Conservation (phyloP, 163 green algal genomes). For the Chloromonas sp. region DNA sequence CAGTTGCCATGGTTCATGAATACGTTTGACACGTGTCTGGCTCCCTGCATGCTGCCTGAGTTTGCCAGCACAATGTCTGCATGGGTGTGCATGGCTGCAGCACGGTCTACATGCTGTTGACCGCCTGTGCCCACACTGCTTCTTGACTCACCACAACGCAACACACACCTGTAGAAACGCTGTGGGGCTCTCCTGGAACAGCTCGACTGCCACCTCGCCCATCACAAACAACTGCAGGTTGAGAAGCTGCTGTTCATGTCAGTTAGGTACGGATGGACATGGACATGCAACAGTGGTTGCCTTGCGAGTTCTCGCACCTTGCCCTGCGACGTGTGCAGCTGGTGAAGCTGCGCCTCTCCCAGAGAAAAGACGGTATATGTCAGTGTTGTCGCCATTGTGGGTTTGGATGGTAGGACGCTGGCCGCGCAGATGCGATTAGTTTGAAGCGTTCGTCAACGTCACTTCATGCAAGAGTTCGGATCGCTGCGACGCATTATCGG, state of each 20-base stretch:
- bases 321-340: conserved; percentile 56
- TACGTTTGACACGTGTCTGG: neutral
- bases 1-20: neutral
- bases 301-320: conserved; percentile 36
- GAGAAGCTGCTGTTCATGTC: neutral
- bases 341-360: conserved; percentile 59
- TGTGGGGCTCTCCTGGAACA: conserved; percentile 68
- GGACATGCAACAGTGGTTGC: neutral
- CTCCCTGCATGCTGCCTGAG: neutral
- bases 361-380: conserved; percentile 61
- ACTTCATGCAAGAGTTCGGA: too few species aligned
- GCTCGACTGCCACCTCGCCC: conserved; percentile 63
- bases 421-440: too few species aligned
- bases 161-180: conserved; percentile 51
- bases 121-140: neutral
- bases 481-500: too few species aligned
- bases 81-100: neutral
- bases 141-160: too few species aligned
- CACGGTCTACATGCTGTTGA: neutral
- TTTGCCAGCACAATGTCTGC: neutral
- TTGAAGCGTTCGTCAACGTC: too few species aligned
- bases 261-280: too few species aligned
- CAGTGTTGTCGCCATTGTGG: conserved; percentile 18
- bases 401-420: neutral
- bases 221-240: conserved; percentile 66